Evolutionary conservation across 495 filamentous ascomycete species (phyloP), one percentile per base, ranked within the genome.

Genomic region (Beverwykella pulmonaria): DNA sequence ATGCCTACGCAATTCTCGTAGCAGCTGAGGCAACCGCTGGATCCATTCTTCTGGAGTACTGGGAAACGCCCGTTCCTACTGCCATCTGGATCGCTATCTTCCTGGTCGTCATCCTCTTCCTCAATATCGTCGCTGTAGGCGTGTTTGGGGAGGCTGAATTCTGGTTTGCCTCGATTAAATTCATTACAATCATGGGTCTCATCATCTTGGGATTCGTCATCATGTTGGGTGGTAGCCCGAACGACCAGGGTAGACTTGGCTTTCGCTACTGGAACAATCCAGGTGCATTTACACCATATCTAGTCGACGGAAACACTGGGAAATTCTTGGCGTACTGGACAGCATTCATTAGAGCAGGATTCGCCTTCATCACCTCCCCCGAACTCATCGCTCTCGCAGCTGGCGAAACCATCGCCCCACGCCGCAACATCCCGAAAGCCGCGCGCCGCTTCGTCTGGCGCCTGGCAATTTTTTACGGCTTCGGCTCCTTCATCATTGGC

Each of bases 61-160:
- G 80, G 80, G 58, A 67, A 7, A 77, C 66, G 4, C 46, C 71
- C 25, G 61, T 79, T 22, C 75, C 67, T 53, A 72, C 64, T 47
- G 77, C 75, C 0, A 71, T 78, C 12, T 81, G 79, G 81, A 80
- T 83, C 44, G 76, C 80, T 20, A 73, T 83, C 12, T 73, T 84
- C 5, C 66, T 75, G 19, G 63, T 81, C 15, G 63, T 80, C 0
- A 79, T 86, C 47, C 70, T 82, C 9, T 73, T 77, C 22, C 75
- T 79, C 1, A 80, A 77, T 65, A 67, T 71, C 61, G 75, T 79
- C 30, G 79, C 57, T 52, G 81, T 83, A 0, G 70, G 74, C 1
- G 60, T 82, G 0, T 84, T 81, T 53, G 82, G 81, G 17, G 82
- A 84, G 57, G 46, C 78, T 2, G 82, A 84, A 49, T 82, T 82